Base-by-base conservation (phyloP, 129 eudicot species). In the Apium graveolens region DNA sequence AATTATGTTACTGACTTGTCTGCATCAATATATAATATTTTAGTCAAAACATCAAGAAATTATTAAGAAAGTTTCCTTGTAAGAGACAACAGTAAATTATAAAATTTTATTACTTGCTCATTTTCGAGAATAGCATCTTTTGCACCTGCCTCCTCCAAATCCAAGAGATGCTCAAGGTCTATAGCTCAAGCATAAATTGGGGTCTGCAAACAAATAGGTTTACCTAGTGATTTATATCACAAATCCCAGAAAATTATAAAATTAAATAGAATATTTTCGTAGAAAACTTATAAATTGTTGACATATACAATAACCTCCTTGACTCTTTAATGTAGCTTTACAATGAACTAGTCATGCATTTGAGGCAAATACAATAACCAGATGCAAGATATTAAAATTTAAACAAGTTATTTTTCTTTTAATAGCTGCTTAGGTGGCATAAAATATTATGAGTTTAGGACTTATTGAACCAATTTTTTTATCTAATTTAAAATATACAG, bases 111-210 rank as follows among this genome's bases (percentile, higher is more conserved):
- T 86, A 91, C 98, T 93, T 95, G 97, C 39, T 97, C 88, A 82
- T 87, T 95, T 84, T 95, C 98, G 74, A 95, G 94, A 81, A 95
- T 88, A 44, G 97, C 97, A 79, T 95, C 98, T 51, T 97, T 95
- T 44, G 97, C 98, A 73, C 98, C 98, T 57, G 90, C 93, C 86
- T 90, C 86, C 86, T 95, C 91, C 80, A 95, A 84, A 73, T 90
- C 97, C 76, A 95, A 79, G 86, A 95, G 86, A 88, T 95, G 98
- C 62, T 80, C 75, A 83, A 91, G 85, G 81, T 95, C 98, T 80
- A 87, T 85, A 42, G 98, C 98, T 39, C 91, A 91, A 10, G 96
- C 97, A 83, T 95, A 95, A 80, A 95, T 95, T 20, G 97, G 97
- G 55, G 87, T 70, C 97, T 95, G 86, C 78, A 83, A 43, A 75